Evolutionary conservation across 2,329 filamentous ascomycete genomes (phyloP).

Genomic region (Neocucurbitaria cava): DNA sequence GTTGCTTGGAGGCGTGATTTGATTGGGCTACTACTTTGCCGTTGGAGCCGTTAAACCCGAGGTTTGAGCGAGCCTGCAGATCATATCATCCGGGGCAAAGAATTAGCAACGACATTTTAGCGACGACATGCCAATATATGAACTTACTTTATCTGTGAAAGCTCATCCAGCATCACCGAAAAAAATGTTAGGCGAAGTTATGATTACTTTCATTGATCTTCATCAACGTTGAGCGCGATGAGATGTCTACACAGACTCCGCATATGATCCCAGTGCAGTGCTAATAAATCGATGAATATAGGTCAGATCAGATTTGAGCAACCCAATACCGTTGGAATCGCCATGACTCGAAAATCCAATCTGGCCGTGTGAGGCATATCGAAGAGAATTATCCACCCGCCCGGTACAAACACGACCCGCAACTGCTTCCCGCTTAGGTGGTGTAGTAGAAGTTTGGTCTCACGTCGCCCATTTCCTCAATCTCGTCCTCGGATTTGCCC

Average conservation of each 20-base stretch:
- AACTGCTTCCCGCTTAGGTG: slow-evolving; percentile 55
- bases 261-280: no score
- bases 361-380: not conserved
- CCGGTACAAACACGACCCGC: not conserved
- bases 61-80: not conserved
- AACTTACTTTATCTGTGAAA: not conserved
- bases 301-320: not conserved
- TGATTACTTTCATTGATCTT: not conserved
- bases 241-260: not conserved
- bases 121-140: not conserved
- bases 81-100: not conserved
- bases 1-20: no score
- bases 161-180: not conserved
- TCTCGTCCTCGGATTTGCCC: slow-evolving; percentile 69
- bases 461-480: slow-evolving; percentile 72
- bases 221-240: not conserved
- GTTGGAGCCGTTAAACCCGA: slow-evolving; percentile 1
- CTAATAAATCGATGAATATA: not conserved
- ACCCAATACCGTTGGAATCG: not conserved
- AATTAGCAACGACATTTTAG: not conserved
- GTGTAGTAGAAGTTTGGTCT: slow-evolving; percentile 75
- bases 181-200: not conserved
- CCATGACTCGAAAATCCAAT: not conserved
- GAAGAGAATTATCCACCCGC: not conserved
- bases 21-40: no score